phyloP scores from a whole-genome alignment of 2,329 filamentous ascomycete species.

The Verticillium zaregamsianum region DNA sequence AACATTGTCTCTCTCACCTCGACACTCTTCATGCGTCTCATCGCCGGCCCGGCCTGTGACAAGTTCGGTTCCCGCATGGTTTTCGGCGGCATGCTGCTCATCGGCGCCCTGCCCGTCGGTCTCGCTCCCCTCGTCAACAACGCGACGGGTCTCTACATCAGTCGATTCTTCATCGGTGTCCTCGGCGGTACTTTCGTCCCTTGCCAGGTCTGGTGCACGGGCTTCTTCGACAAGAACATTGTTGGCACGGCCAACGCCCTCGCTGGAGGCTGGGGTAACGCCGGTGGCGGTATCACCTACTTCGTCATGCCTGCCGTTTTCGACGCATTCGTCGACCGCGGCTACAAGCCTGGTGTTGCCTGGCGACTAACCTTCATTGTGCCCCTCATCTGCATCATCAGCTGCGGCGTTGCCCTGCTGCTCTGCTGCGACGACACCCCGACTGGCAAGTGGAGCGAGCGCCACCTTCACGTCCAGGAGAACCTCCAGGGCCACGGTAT shows the following conservation, averaged over 20 bases:
- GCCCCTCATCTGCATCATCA: constrained; percentile 71
- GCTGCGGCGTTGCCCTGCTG: constrained; percentile 64
- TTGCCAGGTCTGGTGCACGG: constrained; percentile 89
- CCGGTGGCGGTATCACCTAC: constrained; percentile 87
- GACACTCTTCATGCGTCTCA: constrained; percentile 70
- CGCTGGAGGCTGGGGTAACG: constrained; percentile 80
- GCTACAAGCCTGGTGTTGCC: constrained; percentile 61
- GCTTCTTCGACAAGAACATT: constrained; percentile 89
- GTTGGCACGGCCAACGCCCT: constrained; percentile 86
- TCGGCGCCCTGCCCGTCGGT: constrained; percentile 76
- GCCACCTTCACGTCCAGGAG: constrained; percentile 53
- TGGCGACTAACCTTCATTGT: constrained; percentile 86
- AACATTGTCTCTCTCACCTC: constrained; percentile 80
- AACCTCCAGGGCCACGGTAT: constrained; percentile 44
- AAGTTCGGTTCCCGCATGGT: constrained; percentile 75
- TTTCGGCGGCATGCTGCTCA: constrained; percentile 72
- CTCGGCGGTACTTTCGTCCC: constrained; percentile 76
- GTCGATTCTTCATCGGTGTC: constrained; percentile 78
- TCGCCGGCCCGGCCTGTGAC: constrained; percentile 83
- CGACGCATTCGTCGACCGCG: constrained; percentile 61
- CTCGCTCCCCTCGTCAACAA: constrained; percentile 70
- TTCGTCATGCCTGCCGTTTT: constrained; percentile 91
- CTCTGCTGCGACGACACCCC: constrained; percentile 78
- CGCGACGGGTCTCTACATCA: constrained; percentile 62
- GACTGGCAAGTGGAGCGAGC: constrained; percentile 74